Evolutionary conservation across 495 filamentous ascomycete species (phyloP).

Genomic region (Penicillium longicatenatum): DNA sequence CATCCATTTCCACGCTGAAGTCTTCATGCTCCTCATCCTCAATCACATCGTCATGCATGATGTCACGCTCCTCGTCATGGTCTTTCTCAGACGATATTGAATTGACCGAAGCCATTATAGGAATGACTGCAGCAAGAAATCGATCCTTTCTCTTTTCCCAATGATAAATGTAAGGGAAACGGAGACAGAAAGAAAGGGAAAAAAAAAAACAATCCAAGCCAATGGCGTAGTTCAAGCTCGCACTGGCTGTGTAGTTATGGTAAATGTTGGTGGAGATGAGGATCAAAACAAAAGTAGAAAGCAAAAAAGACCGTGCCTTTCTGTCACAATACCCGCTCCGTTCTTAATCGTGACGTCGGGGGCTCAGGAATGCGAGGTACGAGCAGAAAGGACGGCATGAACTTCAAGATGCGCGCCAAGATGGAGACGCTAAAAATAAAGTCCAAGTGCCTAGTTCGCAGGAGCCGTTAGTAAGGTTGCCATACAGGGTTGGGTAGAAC

Average conservation of each 20-base stretch:
- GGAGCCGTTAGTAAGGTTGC: conserved; percentile 20
- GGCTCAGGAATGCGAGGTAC: conserved; percentile 20
- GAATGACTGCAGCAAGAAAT: neutral
- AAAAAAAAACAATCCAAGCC: neutral
- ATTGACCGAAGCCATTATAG: conserved; percentile 34
- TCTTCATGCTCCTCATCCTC: conserved; percentile 48
- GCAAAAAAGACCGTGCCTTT: conserved; percentile 13
- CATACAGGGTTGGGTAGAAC: conserved; percentile 13
- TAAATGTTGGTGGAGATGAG: neutral
- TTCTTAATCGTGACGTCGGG: conserved; percentile 22
- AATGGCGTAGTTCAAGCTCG: neutral
- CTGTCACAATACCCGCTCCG: conserved; percentile 18
- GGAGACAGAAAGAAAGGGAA: neutral
- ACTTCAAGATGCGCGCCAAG: neutral
- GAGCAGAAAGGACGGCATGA: conserved; percentile 16
- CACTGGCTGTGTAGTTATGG: neutral
- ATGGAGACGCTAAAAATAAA: conserved; percentile 2
- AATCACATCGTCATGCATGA: conserved; percentile 38
- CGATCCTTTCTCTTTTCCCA: neutral
- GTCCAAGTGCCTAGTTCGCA: neutral
- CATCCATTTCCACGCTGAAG: conserved; percentile 32
- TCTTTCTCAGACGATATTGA: conserved; percentile 34
- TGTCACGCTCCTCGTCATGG: conserved; percentile 39
- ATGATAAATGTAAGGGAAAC: too few relatives aligned
- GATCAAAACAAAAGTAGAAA: conserved; percentile 6